Conservation (phyloP, 805 yeast genomes). For the Nematodospora valgi region DNA sequence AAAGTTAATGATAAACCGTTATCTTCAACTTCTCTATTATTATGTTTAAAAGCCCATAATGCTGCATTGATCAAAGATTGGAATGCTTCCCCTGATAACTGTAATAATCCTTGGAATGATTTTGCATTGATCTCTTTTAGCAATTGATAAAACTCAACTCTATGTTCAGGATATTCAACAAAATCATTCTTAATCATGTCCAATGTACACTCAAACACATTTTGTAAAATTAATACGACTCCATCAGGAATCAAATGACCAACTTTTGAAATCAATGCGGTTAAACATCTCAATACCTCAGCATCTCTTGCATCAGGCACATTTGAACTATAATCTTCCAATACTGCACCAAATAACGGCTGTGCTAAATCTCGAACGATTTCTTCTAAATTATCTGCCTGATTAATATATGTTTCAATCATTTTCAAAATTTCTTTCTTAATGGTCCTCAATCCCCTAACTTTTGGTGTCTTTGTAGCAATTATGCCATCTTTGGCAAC, state of each 20-base stretch:
- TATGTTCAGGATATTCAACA: constrained; percentile 95
- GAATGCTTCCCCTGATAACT: constrained; percentile 89
- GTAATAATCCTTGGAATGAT: constrained; percentile 80
- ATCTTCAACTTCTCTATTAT: constrained; percentile 93
- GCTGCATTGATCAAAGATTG: constrained; percentile 89
- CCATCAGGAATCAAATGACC: constrained; percentile 88
- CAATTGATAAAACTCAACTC: constrained; percentile 91
- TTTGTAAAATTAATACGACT: constrained; percentile 79
- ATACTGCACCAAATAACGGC: constrained; percentile 77
- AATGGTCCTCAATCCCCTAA: constrained; percentile 91
- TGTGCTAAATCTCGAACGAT: constrained; percentile 79
- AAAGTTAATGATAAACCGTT: constrained; percentile 81
- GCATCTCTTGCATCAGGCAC: constrained; percentile 98
- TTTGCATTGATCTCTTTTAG: constrained; percentile 82
- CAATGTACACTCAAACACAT: constrained; percentile 90
- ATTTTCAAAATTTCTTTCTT: constrained; percentile 90
- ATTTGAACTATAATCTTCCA: constrained; percentile 83
- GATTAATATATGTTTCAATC: constrained; percentile 82
- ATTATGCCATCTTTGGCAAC: constrained; percentile 79
- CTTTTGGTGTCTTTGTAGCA: constrained; percentile 93
- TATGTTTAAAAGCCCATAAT: constrained; percentile 97
- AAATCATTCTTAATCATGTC: constrained; percentile 95
- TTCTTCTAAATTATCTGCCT: constrained; percentile 82
- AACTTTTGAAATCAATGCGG: constrained; percentile 82
- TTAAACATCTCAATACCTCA: constrained; percentile 92